Base-by-base conservation (phyloP, 306 rosid genomes). In the Pyrus betulifolia region DNA sequence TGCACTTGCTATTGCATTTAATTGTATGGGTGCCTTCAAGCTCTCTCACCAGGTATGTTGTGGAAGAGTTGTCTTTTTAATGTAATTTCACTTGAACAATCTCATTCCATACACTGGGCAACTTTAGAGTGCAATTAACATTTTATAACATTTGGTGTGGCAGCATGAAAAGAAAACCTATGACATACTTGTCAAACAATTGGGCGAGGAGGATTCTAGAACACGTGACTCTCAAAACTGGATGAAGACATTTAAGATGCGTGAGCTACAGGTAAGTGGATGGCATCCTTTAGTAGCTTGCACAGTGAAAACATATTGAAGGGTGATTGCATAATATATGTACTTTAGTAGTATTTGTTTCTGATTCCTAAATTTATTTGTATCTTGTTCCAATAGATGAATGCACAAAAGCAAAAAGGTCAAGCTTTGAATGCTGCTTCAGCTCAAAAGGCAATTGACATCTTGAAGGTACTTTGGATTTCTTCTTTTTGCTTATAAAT, bases 111-210 rank as follows among this genome's bases (percentile, higher is more conserved):
- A 23, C 57, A 4, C 51, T 25, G 21, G 74, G 42, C 15, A 70
- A 28, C 44, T 52, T 30, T 70, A n/a, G 40, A 62, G 67, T 28
- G 5, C 25, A 22, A 33, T 22, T 61, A 31, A 57, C 49, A 55
- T 11, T 35, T 11, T 38, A 15, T 60, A 27, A 42, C 44, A 25
- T 40, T 81, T 76, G 71, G 33, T 55, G 25, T 74, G 78, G 65
- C 96, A 96, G 99, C 97, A 96, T 82, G 99, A 96, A 87, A 92
- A 91, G 86, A 92, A 85, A 87, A 96, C 99, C 3, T 92, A 89
- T 76, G 98, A 96, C 71, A 96, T 96, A 80, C 91, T 91, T 65
- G 98, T 96, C 85, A 96, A 96, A 81, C 99, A 96, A 84, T 88
- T 96, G 79, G 99, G 99, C 63, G 94, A 89, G 87, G 96, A 96